phyloP scores from a whole-genome alignment of 140 eudicot genomes.

The Flaveria floridana region DNA sequence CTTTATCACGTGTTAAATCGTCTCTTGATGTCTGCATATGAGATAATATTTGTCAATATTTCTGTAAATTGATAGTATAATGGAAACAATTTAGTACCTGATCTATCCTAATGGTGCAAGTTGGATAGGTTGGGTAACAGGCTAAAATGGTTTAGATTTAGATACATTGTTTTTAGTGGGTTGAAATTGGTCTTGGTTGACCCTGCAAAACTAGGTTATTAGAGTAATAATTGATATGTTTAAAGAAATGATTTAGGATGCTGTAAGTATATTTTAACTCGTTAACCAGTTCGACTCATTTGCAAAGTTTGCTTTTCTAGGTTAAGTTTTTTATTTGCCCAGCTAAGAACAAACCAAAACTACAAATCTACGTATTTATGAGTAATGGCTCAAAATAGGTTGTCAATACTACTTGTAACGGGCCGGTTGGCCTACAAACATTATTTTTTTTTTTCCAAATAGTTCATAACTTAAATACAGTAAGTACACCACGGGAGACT shows the following conservation, averaged over 20 bases:
- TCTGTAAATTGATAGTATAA: background rate
- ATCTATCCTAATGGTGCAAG: background rate
- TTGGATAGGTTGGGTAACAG: background rate
- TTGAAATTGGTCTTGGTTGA: background rate
- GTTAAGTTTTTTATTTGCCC: background rate
- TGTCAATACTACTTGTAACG: background rate
- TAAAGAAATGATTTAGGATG: background rate
- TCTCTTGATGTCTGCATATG: conserved; percentile 51
- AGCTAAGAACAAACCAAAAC: background rate
- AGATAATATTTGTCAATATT: background rate
- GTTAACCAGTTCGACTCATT: background rate
- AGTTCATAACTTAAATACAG: no score
- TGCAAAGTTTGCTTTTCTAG: background rate
- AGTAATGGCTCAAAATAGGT: background rate
- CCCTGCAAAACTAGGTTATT: background rate
- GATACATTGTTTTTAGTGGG: background rate
- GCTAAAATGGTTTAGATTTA: background rate
- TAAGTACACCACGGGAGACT: background rate
- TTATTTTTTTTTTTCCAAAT: no score
- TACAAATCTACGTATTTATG: background rate
- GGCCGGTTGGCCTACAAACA: background rate
- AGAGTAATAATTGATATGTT: background rate
- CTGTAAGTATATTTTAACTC: background rate
- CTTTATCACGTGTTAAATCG: conserved; percentile 48
- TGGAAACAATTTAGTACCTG: background rate